These are phyloP conservation scores for Rubia tinctorum DNA, from an alignment of 305 asterid genomes.

Conservation along the genomic window DNA sequence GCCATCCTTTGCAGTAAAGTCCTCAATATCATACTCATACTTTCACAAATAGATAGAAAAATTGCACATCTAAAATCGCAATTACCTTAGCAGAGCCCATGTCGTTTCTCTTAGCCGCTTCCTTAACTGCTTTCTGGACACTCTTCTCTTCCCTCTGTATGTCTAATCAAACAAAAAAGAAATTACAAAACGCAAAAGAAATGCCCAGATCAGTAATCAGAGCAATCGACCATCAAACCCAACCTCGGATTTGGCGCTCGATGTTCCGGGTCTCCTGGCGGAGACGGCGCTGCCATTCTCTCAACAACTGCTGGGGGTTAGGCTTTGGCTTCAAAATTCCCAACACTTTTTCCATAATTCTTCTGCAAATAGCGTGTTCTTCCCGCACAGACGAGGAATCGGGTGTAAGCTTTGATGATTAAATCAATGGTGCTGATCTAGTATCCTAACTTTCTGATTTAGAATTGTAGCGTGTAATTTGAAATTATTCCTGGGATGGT, in stretches of 20 bases:
- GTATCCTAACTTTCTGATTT: neutral
- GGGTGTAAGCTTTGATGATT: neutral
- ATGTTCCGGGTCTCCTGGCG: conserved; percentile 85
- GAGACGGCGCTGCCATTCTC: conserved; percentile 98
- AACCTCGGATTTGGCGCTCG: conserved; percentile 94
- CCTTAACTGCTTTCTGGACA: conserved; percentile 90
- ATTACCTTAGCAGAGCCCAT: conserved; percentile 95
- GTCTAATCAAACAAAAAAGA: conserved; percentile 39
- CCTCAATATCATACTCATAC: neutral
- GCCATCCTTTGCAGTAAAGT: neutral
- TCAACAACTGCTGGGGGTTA: conserved; percentile 69
- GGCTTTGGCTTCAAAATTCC: conserved; percentile 75
- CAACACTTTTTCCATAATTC: conserved; percentile 63
- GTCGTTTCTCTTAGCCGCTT: conserved; percentile 87
- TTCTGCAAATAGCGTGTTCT: neutral
- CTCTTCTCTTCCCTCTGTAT: conserved; percentile 87
- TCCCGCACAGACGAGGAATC: neutral
- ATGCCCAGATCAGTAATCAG: conserved; percentile 14
- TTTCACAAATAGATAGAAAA: neutral
- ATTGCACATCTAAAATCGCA: neutral
- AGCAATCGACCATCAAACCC: neutral
- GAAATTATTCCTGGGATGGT: neutral
- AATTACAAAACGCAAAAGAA: neutral
- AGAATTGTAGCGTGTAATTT: neutral
- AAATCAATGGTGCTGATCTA: neutral